Percentiles rank a stretch among this genome's conserved stretches.
These are phyloP conservation scores for Candida frijolesensis DNA, from an alignment of 1,139 yeast species.

Conservation along the genomic window DNA sequence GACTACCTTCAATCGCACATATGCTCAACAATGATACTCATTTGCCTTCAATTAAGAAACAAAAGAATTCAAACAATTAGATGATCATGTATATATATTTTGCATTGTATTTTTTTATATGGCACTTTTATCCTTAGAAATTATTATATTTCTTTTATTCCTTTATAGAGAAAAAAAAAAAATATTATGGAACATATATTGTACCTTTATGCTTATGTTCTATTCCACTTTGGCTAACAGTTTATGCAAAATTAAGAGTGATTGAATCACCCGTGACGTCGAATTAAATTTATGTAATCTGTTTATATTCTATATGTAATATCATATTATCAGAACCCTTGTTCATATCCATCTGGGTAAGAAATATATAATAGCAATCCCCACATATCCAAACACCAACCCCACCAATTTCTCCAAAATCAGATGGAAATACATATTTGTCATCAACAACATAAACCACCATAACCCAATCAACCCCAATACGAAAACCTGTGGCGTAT, in stretches of 20 bases:
- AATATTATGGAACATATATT: not conserved
- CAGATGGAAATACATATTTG: constrained; percentile 84
- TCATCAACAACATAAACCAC: constrained; percentile 88
- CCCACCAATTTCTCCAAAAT: constrained; percentile 73
- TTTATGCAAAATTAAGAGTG: constrained; percentile 43
- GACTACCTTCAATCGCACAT: constrained; percentile 17
- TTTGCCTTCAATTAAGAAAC: constrained; percentile 13
- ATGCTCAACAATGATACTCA: constrained; percentile 9
- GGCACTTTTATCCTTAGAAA: not conserved
- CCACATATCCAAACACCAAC: constrained; percentile 58
- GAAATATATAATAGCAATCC: constrained; percentile 26
- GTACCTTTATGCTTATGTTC: not conserved
- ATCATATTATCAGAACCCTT: not conserved
- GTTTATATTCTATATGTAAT: not conserved
- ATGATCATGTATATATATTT: not conserved
- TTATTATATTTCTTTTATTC: not conserved
- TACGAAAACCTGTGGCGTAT: constrained; percentile 48
- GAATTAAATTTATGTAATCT: not conserved
- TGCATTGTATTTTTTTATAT: not conserved
- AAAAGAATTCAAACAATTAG: constrained; percentile 13
- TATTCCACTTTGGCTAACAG: constrained; percentile 27
- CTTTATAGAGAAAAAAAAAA: not conserved
- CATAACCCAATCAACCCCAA: constrained; percentile 56
- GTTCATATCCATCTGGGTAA: constrained; percentile 10
- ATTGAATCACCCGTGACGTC: too few relatives aligned